Conservation (phyloP, 2,329 filamentous ascomycete species). For the Exophiala lecanii-corni region DNA sequence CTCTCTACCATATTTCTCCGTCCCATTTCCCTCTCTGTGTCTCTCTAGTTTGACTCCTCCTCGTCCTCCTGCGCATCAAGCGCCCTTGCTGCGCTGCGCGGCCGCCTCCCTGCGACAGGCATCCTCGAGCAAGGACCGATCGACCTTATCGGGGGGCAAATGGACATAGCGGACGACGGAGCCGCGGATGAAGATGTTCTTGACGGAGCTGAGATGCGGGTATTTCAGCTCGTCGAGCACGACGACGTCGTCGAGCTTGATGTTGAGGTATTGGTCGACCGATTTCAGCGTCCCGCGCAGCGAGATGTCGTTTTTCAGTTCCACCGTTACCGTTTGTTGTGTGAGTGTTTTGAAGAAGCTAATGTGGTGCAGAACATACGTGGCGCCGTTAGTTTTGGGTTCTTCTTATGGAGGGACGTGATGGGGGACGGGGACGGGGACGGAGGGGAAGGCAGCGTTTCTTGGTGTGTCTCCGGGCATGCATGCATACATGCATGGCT, state of each 20-base stretch:
- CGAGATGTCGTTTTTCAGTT: constrained; percentile 98
- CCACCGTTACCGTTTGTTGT: constrained; percentile 93
- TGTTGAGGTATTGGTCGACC: constrained; percentile 98
- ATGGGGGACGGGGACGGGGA: neutral
- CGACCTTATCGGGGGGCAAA: constrained; percentile 74
- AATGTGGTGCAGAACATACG: neutral
- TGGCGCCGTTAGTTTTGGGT: neutral
- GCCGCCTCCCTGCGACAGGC: constrained; percentile 74
- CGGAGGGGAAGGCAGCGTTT: no score
- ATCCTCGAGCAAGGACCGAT: constrained; percentile 83
- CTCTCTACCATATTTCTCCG: no score
- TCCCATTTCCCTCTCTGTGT: no score
- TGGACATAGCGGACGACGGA: constrained; percentile 92
- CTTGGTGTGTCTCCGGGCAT: no score
- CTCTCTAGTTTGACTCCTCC: no score
- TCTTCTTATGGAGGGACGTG: neutral
- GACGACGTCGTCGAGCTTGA: constrained; percentile 93
- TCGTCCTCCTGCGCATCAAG: no score
- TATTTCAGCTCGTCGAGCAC: constrained; percentile 93
- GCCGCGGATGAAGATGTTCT: constrained; percentile 93
- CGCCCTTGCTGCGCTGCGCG: constrained; percentile 17
- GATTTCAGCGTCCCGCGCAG: constrained; percentile 94
- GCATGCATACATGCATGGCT: no score
- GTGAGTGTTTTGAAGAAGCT: constrained; percentile 97
- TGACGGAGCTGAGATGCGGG: constrained; percentile 84